Base-by-base conservation (phyloP, 2,329 filamentous ascomycete genomes). In the Fusarium chlamydosporum region DNA sequence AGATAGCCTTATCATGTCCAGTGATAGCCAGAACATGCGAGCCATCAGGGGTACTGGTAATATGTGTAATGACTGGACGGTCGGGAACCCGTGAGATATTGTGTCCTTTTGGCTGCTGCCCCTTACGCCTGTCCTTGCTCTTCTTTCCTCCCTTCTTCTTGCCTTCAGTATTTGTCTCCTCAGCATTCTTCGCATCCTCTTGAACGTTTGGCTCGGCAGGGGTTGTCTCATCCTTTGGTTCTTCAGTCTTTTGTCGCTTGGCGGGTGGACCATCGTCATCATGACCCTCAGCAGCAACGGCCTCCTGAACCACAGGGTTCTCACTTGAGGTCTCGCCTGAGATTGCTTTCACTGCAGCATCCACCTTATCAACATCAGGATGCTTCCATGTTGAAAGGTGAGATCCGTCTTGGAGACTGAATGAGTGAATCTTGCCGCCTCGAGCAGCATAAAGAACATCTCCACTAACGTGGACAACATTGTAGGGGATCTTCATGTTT, bases 1-100 rank as follows among this genome's bases (percentile, higher is more conserved):
- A 92, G 40, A 99, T 85, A 50, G 87, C 89, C 82, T 99, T 99
- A 82, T 98, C 96, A 74, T 97, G 93, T n/a, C 88, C 90, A 10
- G 94, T 97, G 31, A 96, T 88, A 23, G 89, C 92, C 41, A 97
- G 82, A 20, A 96, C 78, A 79, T 97, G 83, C 41, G 86, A 83
- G 15, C 89, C 88, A 69, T 92, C 84, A 15, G 82, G 78, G 1
- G 93, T 91, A 29, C 86, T 80, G 23, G 86, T 82, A 68, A 97
- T 76, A 66, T 91, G 87, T 61, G 90, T 91, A 56, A 97, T 86
- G 73, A 91, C 89, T 7, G 90, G 86, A 62, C 82, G 78, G 56
- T 89, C 86, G 4, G 81, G 79, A n/a, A 79, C 76, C 38, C 73
- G 73, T 23, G 66, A 77, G 65, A 70, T 73, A 64, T 53, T 72